phyloP scores from a whole-genome alignment of 2,329 filamentous ascomycete species.

The Knufia fluminis region DNA sequence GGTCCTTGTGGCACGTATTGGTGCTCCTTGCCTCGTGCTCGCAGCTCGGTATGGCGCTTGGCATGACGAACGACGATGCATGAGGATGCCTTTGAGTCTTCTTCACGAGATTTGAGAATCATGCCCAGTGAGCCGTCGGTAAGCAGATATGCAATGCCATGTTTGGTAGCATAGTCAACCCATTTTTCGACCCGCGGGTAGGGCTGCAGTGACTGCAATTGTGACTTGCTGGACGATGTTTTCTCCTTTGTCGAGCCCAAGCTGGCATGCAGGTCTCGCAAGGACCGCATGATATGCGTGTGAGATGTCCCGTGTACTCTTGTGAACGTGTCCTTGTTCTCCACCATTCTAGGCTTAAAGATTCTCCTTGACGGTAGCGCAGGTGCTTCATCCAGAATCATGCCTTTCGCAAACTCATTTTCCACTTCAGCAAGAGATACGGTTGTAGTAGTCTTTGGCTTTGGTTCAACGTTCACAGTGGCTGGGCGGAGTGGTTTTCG shows the following conservation, averaged over 20 bases:
- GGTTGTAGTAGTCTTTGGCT: constrained; percentile 1
- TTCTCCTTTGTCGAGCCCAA: constrained; percentile 3
- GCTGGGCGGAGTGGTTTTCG: background rate
- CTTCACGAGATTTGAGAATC: constrained; percentile 35
- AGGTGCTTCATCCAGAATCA: constrained; percentile 1
- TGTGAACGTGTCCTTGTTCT: constrained; percentile 3
- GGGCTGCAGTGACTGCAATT: background rate
- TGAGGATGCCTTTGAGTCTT: constrained; percentile 35
- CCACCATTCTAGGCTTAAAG: constrained; percentile 8
- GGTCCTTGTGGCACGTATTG: constrained; percentile 34
- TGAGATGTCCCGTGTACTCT: constrained; percentile 5
- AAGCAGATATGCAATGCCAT: constrained; percentile 44
- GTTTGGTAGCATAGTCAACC: constrained; percentile 45
- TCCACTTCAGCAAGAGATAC: constrained; percentile 8
- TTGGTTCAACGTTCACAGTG: background rate
- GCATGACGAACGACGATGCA: constrained; percentile 39
- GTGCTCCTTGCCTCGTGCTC: constrained; percentile 34
- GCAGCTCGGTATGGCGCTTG: constrained; percentile 38
- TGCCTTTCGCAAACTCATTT: constrained; percentile 9
- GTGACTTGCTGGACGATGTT: background rate
- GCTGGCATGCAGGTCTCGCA: constrained; percentile 10
- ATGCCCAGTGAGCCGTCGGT: constrained; percentile 43
- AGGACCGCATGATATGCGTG: constrained; percentile 8
- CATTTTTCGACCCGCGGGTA: constrained; percentile 44
- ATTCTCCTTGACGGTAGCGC: background rate